These are phyloP conservation scores for Alternaria ethzedia DNA, from an alignment of 2,329 filamentous ascomycete genomes.

Conservation along the genomic window DNA sequence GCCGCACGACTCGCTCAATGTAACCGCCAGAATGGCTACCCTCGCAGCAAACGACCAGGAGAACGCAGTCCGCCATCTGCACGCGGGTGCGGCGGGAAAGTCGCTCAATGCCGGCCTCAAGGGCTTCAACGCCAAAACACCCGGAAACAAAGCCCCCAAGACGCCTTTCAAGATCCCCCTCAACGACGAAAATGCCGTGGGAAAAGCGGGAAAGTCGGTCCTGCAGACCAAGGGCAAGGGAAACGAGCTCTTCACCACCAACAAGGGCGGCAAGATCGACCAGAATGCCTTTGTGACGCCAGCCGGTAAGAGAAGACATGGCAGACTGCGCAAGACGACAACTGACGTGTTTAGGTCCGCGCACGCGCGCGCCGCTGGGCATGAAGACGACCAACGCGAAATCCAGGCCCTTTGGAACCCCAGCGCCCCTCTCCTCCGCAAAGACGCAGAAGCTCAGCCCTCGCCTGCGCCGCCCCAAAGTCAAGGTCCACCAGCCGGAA, in stretches of 20 bases:
- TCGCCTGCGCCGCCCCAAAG: conserved; percentile 60
- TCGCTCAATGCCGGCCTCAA: conserved; percentile 70
- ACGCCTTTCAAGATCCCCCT: conserved; percentile 79
- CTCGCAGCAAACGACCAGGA: conserved; percentile 81
- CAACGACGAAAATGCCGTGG: conserved; percentile 84
- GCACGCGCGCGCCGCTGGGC: conserved; percentile 80
- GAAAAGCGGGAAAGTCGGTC: conserved; percentile 66
- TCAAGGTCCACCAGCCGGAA: conserved; percentile 69
- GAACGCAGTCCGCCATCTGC: conserved; percentile 79
- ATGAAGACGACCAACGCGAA: conserved; percentile 98
- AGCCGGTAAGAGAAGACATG: conserved; percentile 63
- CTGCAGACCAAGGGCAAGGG: conserved; percentile 64
- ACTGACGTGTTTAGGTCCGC: conserved; percentile 35
- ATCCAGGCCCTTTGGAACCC: conserved; percentile 69
- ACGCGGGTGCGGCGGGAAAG: conserved; percentile 73
- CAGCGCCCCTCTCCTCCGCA: conserved; percentile 66
- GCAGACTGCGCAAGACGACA: background rate
- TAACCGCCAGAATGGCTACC: conserved; percentile 64
- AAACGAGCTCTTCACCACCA: conserved; percentile 59
- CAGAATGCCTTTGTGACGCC: conserved; percentile 79
- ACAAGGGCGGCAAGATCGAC: conserved; percentile 59
- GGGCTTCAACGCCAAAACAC: conserved; percentile 62
- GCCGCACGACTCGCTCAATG: conserved; percentile 36
- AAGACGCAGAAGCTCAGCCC: conserved; percentile 71
- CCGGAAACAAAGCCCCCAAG: conserved; percentile 76